Evolutionary conservation across 805 yeast species (phyloP).

Genomic region (Kodamaea kaohsiungensis): DNA sequence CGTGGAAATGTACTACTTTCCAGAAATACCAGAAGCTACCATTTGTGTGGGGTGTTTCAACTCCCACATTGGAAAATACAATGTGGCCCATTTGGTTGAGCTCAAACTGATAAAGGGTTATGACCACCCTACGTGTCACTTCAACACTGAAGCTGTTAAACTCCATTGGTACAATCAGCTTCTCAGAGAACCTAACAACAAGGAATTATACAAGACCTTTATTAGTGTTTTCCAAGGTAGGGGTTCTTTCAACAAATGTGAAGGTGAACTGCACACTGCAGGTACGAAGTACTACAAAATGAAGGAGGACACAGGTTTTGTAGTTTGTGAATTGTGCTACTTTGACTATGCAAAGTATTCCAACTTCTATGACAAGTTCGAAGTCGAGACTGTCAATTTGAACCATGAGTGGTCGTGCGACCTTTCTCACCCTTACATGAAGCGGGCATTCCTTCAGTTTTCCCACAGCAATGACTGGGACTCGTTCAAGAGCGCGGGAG

Average conservation of each 20-base stretch:
- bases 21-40: not conserved
- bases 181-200: not conserved
- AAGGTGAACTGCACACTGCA: not conserved
- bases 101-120: not conserved
- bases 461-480: slow-evolving; percentile 1
- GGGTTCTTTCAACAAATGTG: not conserved
- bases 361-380: not conserved
- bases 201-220: not conserved
- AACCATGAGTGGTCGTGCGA: not conserved
- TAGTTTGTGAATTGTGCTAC: not conserved
- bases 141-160: not conserved
- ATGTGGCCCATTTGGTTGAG: not conserved
- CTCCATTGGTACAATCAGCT: slow-evolving; percentile 1
- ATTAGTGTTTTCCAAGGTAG: not conserved
- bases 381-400: not conserved
- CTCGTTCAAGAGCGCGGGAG: not conserved
- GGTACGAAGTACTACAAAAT: not conserved
- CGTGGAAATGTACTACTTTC: not conserved
- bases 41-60: slow-evolving; percentile 1
- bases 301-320: not conserved
- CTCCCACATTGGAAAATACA: not conserved
- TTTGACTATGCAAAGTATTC: not conserved
- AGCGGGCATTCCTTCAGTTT: not conserved
- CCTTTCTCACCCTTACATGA: not conserved
- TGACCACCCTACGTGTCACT: not conserved